Base-by-base conservation (phyloP, 495 filamentous ascomycete genomes). In the Penicillium egyptiacum region DNA sequence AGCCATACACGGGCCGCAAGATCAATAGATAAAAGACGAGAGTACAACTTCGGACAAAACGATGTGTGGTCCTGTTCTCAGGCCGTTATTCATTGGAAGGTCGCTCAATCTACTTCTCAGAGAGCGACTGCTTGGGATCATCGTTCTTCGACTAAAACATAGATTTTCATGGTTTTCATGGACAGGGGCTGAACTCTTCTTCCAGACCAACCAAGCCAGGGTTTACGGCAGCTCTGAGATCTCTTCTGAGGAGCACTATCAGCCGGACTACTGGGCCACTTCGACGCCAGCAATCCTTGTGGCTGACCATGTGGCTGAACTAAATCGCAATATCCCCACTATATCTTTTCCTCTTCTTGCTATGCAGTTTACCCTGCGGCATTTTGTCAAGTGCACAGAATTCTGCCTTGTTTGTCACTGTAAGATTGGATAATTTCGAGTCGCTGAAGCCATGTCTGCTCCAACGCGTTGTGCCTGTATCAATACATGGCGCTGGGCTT, bases 401-500 rank as follows among this genome's bases (percentile, higher is more conserved):
- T 96, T 92, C 67, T 98, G 93, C 67, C 79, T 95, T 39, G 84
- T 92, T 14, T 98, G 93, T 62, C 89, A 96, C 68, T 81, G 82
- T 62, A 88, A 81, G 63, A 78, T 90, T 30, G 67, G 80, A 79
- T 6, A 81, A 83, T 7, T 88, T 96, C 45, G 89, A 92, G 61
- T 88, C 92, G n/a, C 75, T 98, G 42, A 93, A 91, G 57, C 93
- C 93, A 0, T 62, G 91, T 96, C 19, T 98, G 93, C 77, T 85
- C 82, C 26, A 83, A 84, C 19, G 81, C 80, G 4, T 78, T 98
- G 8, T 98, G 93, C 65, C 74, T 96, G 2, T 94, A 91, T 60
- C 93, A 98, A 64, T 96, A 95, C 74, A 89, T 96, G 83, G 80
- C 81, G n/a, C 78, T 94, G 25, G 91, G 90, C 0, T 86, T 96